phyloP scores from a whole-genome alignment of 352 stramenopile species.

The Phytophthora multivora region DNA sequence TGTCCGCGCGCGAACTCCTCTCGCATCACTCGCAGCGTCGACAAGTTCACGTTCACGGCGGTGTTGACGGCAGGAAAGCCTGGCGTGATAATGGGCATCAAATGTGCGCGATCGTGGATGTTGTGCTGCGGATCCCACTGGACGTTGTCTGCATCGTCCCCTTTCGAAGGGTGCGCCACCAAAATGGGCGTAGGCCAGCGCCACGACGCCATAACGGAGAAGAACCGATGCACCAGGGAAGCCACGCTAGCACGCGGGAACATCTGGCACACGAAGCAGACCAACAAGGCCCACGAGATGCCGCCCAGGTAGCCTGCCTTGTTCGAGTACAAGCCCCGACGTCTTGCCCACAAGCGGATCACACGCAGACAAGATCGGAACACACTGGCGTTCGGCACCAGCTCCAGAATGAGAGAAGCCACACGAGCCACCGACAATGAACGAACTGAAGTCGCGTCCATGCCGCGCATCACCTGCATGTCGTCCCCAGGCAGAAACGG shows the following conservation, averaged over 20 bases:
- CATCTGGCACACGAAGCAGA: conserved; percentile 89
- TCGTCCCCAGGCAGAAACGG: conserved; percentile 61
- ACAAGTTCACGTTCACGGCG: conserved; percentile 82
- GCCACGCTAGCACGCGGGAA: conserved; percentile 79
- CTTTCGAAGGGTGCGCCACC: conserved; percentile 60
- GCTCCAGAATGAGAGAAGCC: conserved; percentile 78
- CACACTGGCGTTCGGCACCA: conserved; percentile 73
- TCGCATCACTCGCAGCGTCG: conserved; percentile 72
- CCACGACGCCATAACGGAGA: conserved; percentile 78
- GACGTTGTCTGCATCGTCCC: conserved; percentile 39
- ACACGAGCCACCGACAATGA: conserved; percentile 81
- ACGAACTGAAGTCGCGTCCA: conserved; percentile 78
- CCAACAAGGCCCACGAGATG: conserved; percentile 86
- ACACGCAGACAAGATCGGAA: conserved; percentile 79
- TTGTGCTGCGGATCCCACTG: conserved; percentile 82
- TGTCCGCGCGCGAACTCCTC: conserved; percentile 81
- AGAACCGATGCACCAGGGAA: conserved; percentile 80
- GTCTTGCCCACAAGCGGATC: conserved; percentile 76
- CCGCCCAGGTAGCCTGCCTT: conserved; percentile 83
- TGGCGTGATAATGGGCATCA: conserved; percentile 90
- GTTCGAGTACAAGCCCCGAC: conserved; percentile 84
- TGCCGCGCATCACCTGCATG: conserved; percentile 71
- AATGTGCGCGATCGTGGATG: conserved; percentile 75
- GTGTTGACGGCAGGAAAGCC: conserved; percentile 86
- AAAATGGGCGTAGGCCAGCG: conserved; percentile 83